Conservation (phyloP, 2,329 filamentous ascomycete species). For the Colletotrichum musae region DNA sequence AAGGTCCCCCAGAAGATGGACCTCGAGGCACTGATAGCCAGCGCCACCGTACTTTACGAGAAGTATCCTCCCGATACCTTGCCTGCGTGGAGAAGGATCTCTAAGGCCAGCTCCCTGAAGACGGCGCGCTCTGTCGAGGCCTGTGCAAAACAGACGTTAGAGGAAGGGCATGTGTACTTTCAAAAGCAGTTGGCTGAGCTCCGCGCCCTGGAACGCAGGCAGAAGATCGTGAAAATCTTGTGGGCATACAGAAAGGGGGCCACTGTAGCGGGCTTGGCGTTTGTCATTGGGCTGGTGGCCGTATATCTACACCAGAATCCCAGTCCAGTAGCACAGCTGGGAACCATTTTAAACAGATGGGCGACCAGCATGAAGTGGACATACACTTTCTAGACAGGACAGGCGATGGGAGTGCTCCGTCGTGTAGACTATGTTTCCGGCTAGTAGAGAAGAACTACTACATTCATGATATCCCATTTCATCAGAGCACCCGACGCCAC, state of each 20-base stretch:
- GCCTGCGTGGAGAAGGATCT: slow-evolving; percentile 80
- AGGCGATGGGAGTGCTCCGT: neutral
- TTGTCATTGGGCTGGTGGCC: slow-evolving; percentile 78
- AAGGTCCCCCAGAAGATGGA: slow-evolving; percentile 88
- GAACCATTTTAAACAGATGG: slow-evolving; percentile 42
- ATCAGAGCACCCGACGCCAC: slow-evolving; percentile 31
- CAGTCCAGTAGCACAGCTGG: slow-evolving; percentile 39
- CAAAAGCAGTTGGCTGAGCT: slow-evolving; percentile 80
- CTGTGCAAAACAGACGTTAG: slow-evolving; percentile 69
- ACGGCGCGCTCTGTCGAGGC: slow-evolving; percentile 74
- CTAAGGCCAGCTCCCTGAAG: slow-evolving; percentile 85
- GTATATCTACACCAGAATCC: slow-evolving; percentile 74
- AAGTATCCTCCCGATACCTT: slow-evolving; percentile 80
- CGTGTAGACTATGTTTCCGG: slow-evolving; percentile 18
- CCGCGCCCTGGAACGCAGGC: slow-evolving; percentile 72
- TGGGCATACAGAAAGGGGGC: slow-evolving; percentile 78
- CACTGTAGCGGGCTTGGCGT: slow-evolving; percentile 72
- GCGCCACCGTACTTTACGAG: slow-evolving; percentile 75
- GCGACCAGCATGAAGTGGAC: slow-evolving; percentile 34
- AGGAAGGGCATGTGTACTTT: slow-evolving; percentile 79
- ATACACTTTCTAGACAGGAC: slow-evolving; percentile 32
- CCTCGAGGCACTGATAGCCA: slow-evolving; percentile 81
- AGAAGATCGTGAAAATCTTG: slow-evolving; percentile 64
- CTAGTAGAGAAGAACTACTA: slow-evolving; percentile 13
- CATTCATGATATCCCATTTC: slow-evolving; percentile 30